phyloP scores from a whole-genome alignment of 225 moss, liverwort and hornwort genomes.

The Rhytidiadelphus loreus region DNA sequence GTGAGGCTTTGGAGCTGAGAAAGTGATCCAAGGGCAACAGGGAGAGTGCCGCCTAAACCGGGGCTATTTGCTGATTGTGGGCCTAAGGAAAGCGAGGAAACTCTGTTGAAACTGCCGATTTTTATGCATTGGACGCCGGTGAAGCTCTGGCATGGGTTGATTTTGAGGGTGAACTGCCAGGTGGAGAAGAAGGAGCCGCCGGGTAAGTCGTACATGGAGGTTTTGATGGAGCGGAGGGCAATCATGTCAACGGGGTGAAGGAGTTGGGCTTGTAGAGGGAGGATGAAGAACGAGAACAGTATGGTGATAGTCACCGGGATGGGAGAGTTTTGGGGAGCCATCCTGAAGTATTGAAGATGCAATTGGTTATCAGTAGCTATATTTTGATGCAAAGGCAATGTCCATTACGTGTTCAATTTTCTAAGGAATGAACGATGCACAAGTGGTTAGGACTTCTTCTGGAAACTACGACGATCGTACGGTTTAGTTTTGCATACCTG shows the following conservation, averaged over 20 bases:
- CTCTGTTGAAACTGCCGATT: slow-evolving; percentile 14
- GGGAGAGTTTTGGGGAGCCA: neutral
- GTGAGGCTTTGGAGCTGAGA: slow-evolving; percentile 10
- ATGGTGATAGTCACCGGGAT: neutral
- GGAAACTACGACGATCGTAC: neutral
- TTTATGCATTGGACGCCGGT: slow-evolving; percentile 3
- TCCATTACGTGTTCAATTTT: neutral
- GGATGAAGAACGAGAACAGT: neutral
- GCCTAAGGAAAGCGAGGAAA: slow-evolving; percentile 15
- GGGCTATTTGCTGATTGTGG: neutral
- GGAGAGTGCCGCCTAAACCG: slow-evolving; percentile 7
- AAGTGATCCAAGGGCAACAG: neutral
- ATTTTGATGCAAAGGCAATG: no score
- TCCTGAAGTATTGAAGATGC: neutral
- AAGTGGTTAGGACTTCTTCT: no score
- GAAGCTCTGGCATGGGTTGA: slow-evolving; percentile 29
- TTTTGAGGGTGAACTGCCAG: slow-evolving; percentile 18
- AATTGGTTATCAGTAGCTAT: neutral
- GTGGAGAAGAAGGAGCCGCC: slow-evolving; percentile 25
- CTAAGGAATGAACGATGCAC: neutral
- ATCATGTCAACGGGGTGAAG: slow-evolving; percentile 35
- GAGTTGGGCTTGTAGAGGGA: neutral
- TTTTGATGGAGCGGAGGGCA: slow-evolving; percentile 10
- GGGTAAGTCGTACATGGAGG: slow-evolving; percentile 17
- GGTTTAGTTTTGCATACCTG: neutral